Conservation (phyloP, 306 rosid genomes). For the Gillenia trifoliata region DNA sequence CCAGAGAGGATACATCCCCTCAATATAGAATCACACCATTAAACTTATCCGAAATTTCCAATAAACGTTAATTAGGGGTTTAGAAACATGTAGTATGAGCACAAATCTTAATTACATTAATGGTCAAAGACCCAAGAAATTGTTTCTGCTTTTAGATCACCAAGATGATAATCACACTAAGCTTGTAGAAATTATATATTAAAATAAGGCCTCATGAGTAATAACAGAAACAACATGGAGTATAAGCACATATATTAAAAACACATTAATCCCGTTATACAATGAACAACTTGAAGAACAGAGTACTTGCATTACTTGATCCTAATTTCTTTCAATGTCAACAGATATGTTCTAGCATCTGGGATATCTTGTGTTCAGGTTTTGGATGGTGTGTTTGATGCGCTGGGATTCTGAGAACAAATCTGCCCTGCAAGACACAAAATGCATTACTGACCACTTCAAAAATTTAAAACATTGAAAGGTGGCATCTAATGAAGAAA, state of each 20-base stretch:
- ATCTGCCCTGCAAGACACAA: conserved; percentile 53
- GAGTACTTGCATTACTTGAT: conserved; percentile 48
- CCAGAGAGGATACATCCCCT: too few relatives aligned
- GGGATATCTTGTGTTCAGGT: conserved; percentile 60
- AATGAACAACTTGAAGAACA: conserved; percentile 17
- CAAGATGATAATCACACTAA: neutral
- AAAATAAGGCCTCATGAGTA: neutral
- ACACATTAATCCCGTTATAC: conserved; percentile 6
- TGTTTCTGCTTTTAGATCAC: neutral
- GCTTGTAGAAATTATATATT: neutral
- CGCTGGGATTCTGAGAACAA: conserved; percentile 67
- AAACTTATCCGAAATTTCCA: too few relatives aligned
- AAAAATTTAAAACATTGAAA: neutral
- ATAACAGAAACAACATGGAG: neutral
- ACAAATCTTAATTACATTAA: too few relatives aligned
- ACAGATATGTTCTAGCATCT: conserved; percentile 84
- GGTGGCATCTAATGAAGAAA: neutral
- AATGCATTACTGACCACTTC: conserved; percentile 4
- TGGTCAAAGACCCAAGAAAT: neutral
- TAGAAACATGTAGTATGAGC: too few relatives aligned
- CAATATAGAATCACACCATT: too few relatives aligned
- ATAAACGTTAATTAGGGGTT: too few relatives aligned
- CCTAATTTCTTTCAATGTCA: conserved; percentile 80
- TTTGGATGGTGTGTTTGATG: conserved; percentile 48
- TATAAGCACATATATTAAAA: neutral